Evolutionary conservation across 768 basidiomycete genomes (phyloP).

Genomic region (Porpolomopsis calyptriformis): DNA sequence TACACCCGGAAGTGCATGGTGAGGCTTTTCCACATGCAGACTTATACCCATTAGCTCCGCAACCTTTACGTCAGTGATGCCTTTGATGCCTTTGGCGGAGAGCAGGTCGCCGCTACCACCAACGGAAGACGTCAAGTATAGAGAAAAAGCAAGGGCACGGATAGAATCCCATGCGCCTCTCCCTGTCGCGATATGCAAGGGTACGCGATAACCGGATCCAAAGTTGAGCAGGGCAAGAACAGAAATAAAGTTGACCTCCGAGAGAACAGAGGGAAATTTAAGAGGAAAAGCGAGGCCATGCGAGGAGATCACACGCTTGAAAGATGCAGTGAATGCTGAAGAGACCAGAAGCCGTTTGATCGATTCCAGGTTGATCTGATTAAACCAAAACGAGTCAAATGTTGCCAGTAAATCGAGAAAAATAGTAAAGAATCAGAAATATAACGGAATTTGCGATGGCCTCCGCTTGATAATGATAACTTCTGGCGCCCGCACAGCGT

Average conservation of each 20-base stretch:
- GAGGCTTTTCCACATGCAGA: conserved; percentile 59
- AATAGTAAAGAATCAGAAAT: neutral
- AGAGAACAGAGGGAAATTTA: conserved; percentile 58
- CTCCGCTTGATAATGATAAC: neutral
- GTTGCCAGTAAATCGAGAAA: neutral
- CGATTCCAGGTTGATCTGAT: conserved; percentile 45
- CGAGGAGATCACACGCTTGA: conserved; percentile 45
- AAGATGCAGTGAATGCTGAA: conserved; percentile 50
- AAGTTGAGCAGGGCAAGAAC: conserved; percentile 75
- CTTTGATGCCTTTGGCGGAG: conserved; percentile 55
- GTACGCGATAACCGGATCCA: conserved; percentile 67
- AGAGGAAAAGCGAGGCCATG: conserved; percentile 75
- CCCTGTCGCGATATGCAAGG: conserved; percentile 59
- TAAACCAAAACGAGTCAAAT: neutral
- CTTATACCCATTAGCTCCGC: conserved; percentile 65
- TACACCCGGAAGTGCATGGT: conserved; percentile 58
- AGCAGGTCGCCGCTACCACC: conserved; percentile 50
- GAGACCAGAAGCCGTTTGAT: conserved; percentile 57
- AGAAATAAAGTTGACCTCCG: conserved; percentile 77
- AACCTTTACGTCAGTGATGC: conserved; percentile 43
- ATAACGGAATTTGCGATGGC: neutral
- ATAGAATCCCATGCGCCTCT: conserved; percentile 82
- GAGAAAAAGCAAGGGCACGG: conserved; percentile 57
- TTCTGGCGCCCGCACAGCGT: neutral
- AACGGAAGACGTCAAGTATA: conserved; percentile 56